Base-by-base conservation (phyloP, 2,329 filamentous ascomycete genomes). In the Cladophialophora exuberans region DNA sequence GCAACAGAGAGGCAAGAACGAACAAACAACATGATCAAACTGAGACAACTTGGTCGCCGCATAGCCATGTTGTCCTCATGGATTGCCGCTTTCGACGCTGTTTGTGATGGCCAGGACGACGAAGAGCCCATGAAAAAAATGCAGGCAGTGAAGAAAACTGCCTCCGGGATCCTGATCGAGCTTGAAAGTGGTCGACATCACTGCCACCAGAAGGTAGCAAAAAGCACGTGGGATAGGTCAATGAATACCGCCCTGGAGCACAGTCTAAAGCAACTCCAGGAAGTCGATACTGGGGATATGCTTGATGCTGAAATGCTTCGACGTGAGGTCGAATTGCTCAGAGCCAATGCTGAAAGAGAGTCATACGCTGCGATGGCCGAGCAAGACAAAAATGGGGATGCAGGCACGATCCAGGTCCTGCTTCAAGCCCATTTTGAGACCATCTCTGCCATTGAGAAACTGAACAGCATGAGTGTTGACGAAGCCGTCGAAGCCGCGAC, bases 401-500 rank as follows among this genome's bases (percentile, higher is more conserved):
- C 86, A 17, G 84, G 83, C 15, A 83, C 89, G 62, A 80, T 96
- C 66, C 92, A 97, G 71, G 83, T 89, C 45, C 80, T 99, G 51
- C 82, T 97, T 9, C 87, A 88, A 49, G 90, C 93, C 10, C 93
- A 97, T 66, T 96, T 99, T 64, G 92, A 97, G 66, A 93, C 92
- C 2, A 83, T 97, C 57, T 79, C 89, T 3, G 90, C 91, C 0
- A 82, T 99, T 50, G 85, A 87, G 51, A 88, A 90, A 62, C 89
- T 94, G 20, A 83, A 93, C 63, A 79, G 83, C 30, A 90, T 97
- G 85, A 87, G 82, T 54, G 90, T 96, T 69, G 84, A 87, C 28
- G 87, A 95, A 59, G 94, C 93, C 1, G 82, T 97, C 1, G 78
- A 86, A 13, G 86, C 89, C 52, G 94, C 92, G 22, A 90, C 87